Base-by-base conservation (phyloP, 148 eudicot species). In the Spergularia bocconei region DNA sequence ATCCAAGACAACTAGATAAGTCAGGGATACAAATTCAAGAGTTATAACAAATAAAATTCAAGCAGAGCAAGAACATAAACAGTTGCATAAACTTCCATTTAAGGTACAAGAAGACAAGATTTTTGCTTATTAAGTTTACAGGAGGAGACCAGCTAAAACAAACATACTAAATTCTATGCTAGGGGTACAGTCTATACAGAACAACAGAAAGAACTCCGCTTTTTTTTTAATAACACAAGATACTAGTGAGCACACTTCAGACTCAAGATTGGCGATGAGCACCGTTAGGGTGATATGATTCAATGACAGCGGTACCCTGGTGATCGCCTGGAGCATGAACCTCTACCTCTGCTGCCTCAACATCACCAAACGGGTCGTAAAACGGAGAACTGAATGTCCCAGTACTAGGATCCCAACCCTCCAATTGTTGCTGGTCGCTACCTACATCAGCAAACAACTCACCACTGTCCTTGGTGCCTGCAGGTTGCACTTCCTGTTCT, bases 291-390 rank as follows among this genome's bases (percentile, higher is more conserved):
- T 54, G 36, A 70, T 77, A 77, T 0, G 70, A 63, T 70, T 70
- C 75, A 62, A 77, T 63, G 63, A 51, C 63, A 68, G 80, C 14
- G 11, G 74, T 39, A 36, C 68, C 68, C 63, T 61, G 61, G 12
- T 13, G 19, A n/a, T 58, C 68, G 7, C 48, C 74, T 6, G 59
- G 69, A 62, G 17, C 63, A 19, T 15, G 25, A 25, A 63, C n/a
- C 52, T 63, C 59, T 14, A 39, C 36, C 19, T 53, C 70, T 13
- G 14, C 53, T 53, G 70, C 75, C 39, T 5, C 16, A 17, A 14
- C 53, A 2, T 54, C 48, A 12, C 51, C 76, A 71, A 64, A 78
- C 12, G 76, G 76, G 62, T 56, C 75, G 33, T 78, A 64, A 70
- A 39, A 78, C 13, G 80, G 80, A 56, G 75, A 71, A 51, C 64